A percentile compares a stretch with the other conserved stretches of the same genome.
phyloP scores from a whole-genome alignment of 2,329 filamentous ascomycete genomes.

The Aspergillus sp. region DNA sequence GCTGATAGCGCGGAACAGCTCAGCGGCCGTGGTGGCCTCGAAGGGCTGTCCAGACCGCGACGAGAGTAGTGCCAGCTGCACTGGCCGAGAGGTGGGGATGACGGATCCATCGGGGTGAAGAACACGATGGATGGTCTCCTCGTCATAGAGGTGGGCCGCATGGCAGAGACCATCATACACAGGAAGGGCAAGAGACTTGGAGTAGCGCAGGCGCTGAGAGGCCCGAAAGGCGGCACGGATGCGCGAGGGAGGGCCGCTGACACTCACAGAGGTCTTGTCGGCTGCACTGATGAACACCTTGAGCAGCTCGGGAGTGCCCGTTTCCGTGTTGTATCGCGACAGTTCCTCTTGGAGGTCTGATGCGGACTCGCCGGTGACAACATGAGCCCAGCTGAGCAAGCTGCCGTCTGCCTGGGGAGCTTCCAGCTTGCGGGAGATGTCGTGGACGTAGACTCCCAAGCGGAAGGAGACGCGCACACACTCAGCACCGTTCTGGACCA shows the following conservation, averaged over 20 bases:
- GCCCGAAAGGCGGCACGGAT: slow-evolving; percentile 19
- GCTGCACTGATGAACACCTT: slow-evolving; percentile 25
- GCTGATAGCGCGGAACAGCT: slow-evolving; percentile 39
- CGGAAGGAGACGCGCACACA: slow-evolving; percentile 49
- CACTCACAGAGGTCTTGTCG: slow-evolving; percentile 22
- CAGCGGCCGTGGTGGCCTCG: slow-evolving; percentile 25
- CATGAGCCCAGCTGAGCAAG: too few species aligned
- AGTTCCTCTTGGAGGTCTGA: too few species aligned
- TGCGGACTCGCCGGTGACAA: too few species aligned
- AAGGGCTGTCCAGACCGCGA: too few species aligned
- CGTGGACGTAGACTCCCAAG: slow-evolving; percentile 47
- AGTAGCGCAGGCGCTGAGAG: slow-evolving; percentile 18
- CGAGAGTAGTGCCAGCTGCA: slow-evolving; percentile 30
- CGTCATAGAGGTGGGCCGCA: too few species aligned
- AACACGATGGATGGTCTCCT: too few species aligned
- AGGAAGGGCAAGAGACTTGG: slow-evolving; percentile 22
- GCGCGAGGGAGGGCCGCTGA: slow-evolving; percentile 28
- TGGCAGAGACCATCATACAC: slow-evolving; percentile 26
- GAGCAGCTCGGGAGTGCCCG: slow-evolving; percentile 7
- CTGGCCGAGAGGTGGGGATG: slow-evolving; percentile 6
- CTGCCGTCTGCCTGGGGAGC: too few species aligned
- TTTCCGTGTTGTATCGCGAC: slow-evolving; percentile 41
- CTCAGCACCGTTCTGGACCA: slow-evolving; percentile 46
- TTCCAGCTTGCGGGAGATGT: slow-evolving; percentile 29
- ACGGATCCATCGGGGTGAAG: too few species aligned